phyloP scores from a whole-genome alignment of 306 rosid genomes.

The Phaseolus lunatus region DNA sequence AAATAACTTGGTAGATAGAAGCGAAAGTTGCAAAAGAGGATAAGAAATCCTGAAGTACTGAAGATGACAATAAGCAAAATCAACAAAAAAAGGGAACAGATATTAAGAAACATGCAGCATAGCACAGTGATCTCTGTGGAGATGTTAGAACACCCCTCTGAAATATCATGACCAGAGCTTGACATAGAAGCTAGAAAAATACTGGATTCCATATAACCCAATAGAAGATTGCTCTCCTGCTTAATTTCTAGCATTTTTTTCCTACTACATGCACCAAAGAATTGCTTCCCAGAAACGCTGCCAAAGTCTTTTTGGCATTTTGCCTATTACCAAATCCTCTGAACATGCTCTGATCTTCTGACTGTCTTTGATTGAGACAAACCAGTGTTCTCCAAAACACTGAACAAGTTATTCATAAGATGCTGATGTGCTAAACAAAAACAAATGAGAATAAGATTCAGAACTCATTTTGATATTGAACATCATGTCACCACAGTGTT shows the following conservation, averaged over 20 bases:
- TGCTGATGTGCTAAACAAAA: background rate
- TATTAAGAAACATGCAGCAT: background rate
- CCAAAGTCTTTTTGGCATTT: background rate
- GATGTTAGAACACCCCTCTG: background rate
- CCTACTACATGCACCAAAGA: background rate
- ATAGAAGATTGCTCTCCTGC: background rate
- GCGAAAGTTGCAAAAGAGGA: background rate
- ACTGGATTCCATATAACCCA: background rate
- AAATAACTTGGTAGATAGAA: background rate
- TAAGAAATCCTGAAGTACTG: background rate
- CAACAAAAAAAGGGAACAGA: no score
- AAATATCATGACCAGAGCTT: background rate
- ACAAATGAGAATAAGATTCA: background rate
- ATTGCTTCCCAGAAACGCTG: background rate
- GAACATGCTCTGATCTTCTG: background rate
- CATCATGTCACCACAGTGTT: background rate
- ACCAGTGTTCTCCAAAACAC: constrained; percentile 2
- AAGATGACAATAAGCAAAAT: background rate
- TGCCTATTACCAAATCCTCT: constrained; percentile 9
- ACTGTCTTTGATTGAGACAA: background rate
- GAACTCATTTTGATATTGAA: constrained; percentile 16
- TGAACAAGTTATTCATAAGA: background rate
- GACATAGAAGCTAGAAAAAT: background rate
- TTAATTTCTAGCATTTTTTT: background rate
- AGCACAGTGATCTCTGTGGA: background rate